Evolutionary conservation across 1,139 yeast genomes (phyloP).

Genomic region (Kurtzmaniella quercitrusa): DNA sequence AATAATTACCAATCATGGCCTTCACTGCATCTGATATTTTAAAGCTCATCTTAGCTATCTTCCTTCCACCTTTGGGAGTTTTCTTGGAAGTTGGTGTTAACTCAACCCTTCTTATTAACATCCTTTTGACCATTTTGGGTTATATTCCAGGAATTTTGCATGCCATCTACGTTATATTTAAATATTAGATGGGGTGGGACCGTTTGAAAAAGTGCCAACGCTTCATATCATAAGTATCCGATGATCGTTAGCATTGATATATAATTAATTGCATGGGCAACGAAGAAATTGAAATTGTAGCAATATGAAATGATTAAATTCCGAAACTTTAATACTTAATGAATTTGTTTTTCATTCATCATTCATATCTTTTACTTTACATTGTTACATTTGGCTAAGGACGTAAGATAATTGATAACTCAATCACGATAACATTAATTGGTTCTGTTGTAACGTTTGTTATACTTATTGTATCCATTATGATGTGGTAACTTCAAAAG

Average conservation of each 20-base stretch:
- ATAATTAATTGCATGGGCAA: neutral
- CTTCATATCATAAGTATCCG: neutral
- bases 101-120: constrained; percentile 52
- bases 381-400: too few species aligned
- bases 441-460: too few species aligned
- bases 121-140: constrained; percentile 59
- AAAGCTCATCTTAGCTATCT: constrained; percentile 57
- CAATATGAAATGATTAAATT: too few species aligned
- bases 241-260: neutral
- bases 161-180: constrained; percentile 54
- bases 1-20: constrained; percentile 30
- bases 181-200: constrained; percentile 17
- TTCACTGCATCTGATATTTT: constrained; percentile 53
- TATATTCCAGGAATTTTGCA: constrained; percentile 65
- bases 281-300: neutral
- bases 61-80: constrained; percentile 75
- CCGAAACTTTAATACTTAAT: too few species aligned
- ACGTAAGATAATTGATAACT: too few species aligned
- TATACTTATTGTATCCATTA: too few species aligned
- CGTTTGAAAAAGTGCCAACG: neutral
- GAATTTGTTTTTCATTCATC: too few species aligned
- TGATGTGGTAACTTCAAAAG: too few species aligned
- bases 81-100: constrained; percentile 66
- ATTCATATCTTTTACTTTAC: too few species aligned
- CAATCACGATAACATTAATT: too few species aligned